A percentile compares a stretch with the other conserved stretches of the same genome.
These are phyloP conservation scores for Monilinia vaccinii-corymbosi DNA, from an alignment of 2,329 filamentous ascomycete species.

Conservation along the genomic window DNA sequence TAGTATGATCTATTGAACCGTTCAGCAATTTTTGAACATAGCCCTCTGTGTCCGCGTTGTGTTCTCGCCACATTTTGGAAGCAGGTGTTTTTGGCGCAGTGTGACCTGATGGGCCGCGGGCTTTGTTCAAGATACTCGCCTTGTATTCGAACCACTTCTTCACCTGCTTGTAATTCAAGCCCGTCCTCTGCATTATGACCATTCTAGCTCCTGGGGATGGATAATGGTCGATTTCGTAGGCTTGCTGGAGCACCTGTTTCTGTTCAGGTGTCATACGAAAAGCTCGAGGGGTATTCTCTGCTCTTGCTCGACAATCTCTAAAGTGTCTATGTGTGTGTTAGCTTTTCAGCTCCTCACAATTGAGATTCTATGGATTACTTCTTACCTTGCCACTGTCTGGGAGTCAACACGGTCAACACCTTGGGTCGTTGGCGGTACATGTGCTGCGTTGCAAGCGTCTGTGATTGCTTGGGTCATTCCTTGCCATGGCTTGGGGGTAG, in stretches of 20 bases:
- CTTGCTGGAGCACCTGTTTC: not conserved
- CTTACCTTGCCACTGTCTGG: not conserved
- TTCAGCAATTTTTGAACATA: not conserved
- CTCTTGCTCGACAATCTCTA: not conserved
- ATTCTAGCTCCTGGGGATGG: not conserved
- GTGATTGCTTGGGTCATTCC: not conserved
- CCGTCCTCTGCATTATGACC: not conserved
- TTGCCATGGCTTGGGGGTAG: not conserved
- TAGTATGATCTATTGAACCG: not conserved
- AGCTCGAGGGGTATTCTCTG: not conserved
- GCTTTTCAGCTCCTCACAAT: not conserved
- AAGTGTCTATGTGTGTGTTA: not conserved
- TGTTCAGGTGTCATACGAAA: not conserved
- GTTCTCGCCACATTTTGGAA: not conserved
- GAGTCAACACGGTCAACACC: not conserved
- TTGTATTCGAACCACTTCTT: constrained; percentile 2
- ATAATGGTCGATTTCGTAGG: not conserved
- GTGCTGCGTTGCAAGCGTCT: not conserved
- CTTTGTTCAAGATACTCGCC: not conserved
- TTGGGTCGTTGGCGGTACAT: not conserved
- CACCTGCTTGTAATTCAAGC: not conserved
- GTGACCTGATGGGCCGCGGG: not conserved
- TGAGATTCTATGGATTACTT: not conserved
- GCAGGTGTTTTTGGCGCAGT: not conserved
- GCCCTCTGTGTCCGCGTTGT: not conserved